A percentile compares a stretch with the other conserved stretches of the same genome.
phyloP scores from a whole-genome alignment of 2,329 filamentous ascomycete species.

The Teratosphaeria pseudoeucalypti region DNA sequence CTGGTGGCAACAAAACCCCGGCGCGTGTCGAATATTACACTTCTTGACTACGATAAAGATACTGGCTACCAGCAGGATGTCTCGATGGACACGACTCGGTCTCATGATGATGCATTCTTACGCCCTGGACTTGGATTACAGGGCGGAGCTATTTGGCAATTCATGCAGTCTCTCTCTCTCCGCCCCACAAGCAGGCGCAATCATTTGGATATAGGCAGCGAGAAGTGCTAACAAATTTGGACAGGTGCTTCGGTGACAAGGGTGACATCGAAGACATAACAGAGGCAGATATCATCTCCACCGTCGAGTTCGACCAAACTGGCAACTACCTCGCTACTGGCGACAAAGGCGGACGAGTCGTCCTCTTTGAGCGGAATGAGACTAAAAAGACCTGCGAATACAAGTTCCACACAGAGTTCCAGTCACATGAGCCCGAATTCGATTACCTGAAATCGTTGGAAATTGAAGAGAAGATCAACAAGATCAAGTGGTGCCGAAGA shows the following conservation, averaged over 20 bases:
- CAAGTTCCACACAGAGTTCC: constrained; percentile 99
- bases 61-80: neutral
- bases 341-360: constrained; percentile 77
- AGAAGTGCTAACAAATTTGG: neutral
- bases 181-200: neutral
- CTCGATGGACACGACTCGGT: neutral
- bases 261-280: constrained; percentile 98
- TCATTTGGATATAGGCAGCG: neutral
- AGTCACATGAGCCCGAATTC: constrained; percentile 98
- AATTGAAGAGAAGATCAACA: constrained; percentile 99
- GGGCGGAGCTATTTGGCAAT: neutral
- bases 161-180: neutral
- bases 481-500: constrained; percentile 98
- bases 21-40: neutral
- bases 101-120: neutral
- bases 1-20: neutral
- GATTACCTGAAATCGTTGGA: constrained; percentile 98
- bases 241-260: constrained; percentile 97
- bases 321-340: constrained; percentile 85
- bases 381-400: constrained; percentile 99
- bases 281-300: constrained; percentile 90
- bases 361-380: constrained; percentile 87
- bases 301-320: constrained; percentile 82
- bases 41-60: neutral
- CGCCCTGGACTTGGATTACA: neutral